phyloP scores from a whole-genome alignment of 148 eudicot genomes.

The Silene conica region DNA sequence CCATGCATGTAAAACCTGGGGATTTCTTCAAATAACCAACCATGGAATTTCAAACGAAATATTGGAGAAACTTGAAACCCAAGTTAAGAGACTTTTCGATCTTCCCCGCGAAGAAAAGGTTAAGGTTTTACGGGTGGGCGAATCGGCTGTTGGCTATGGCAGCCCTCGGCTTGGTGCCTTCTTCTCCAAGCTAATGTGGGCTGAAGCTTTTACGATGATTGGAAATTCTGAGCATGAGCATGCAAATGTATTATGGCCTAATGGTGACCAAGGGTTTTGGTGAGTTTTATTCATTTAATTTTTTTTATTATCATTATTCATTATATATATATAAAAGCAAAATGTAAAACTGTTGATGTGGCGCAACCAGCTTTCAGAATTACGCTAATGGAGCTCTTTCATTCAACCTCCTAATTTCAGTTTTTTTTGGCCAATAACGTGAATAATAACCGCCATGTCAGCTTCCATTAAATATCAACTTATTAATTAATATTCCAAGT shows the following conservation, averaged over 20 bases:
- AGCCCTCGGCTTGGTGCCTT: conserved; percentile 43
- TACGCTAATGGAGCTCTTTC: too few relatives aligned
- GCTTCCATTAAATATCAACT: too few relatives aligned
- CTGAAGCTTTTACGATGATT: conserved; percentile 69
- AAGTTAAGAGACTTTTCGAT: conserved; percentile 34
- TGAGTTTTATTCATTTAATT: conserved; percentile 36
- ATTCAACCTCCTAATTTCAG: too few relatives aligned
- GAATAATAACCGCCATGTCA: too few relatives aligned
- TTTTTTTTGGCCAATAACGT: too few relatives aligned
- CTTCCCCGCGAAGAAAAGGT: conserved; percentile 46
- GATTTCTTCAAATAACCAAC: conserved; percentile 49
- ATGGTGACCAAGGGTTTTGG: conserved; percentile 52
- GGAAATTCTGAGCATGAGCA: conserved; percentile 41
- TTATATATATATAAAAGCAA: too few relatives aligned
- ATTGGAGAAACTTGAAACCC: conserved; percentile 35
- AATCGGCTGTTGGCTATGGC: conserved; percentile 53
- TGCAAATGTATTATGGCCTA: conserved; percentile 63
- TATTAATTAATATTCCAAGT: too few relatives aligned
- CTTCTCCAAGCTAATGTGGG: conserved; percentile 59
- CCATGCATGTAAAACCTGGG: conserved; percentile 52
- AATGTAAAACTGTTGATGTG: too few relatives aligned
- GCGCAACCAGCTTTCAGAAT: too few relatives aligned
- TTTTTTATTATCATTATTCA: too few relatives aligned
- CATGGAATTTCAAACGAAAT: conserved; percentile 41
- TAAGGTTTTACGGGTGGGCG: conserved; percentile 41